Conservation (phyloP, 768 basidiomycete species). For the Leucogyrophana mollusca region DNA sequence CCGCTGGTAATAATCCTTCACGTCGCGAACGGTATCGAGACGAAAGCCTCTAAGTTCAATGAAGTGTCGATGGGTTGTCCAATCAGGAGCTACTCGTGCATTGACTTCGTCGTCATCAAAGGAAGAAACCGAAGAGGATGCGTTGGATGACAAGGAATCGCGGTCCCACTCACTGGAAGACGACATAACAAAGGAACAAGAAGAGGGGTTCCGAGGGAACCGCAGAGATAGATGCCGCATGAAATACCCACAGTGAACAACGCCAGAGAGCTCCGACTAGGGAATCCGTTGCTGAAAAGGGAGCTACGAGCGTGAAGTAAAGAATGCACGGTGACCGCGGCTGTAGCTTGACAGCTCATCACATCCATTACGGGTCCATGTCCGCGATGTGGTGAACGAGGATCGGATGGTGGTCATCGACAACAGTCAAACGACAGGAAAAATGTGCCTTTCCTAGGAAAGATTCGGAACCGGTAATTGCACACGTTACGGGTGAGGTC, state of each 20-base stretch:
- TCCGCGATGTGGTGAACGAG: too few relatives aligned
- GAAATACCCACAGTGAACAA: conserved; percentile 12
- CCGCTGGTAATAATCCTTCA: conserved; percentile 53
- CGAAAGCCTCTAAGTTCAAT: conserved; percentile 54
- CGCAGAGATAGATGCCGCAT: conserved; percentile 4
- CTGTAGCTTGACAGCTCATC: too few relatives aligned
- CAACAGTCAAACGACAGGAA: conserved; percentile 1
- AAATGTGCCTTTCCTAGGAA: background rate
- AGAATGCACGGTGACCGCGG: background rate
- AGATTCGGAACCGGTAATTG: background rate
- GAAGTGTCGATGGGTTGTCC: conserved; percentile 52
- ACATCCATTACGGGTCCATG: too few relatives aligned
- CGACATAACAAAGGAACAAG: conserved; percentile 60
- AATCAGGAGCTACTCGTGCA: conserved; percentile 56
- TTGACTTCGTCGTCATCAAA: conserved; percentile 56
- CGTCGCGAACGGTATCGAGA: conserved; percentile 70
- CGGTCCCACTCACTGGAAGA: conserved; percentile 55
- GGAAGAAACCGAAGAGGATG: conserved; percentile 46
- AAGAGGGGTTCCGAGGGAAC: background rate
- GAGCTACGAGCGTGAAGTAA: background rate
- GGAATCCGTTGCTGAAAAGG: conserved; percentile 9
- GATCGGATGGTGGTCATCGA: background rate
- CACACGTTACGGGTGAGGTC: background rate
- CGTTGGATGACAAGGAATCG: conserved; percentile 29
- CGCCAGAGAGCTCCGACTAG: background rate